These are phyloP conservation scores for Rhizopogon sp. DNA, from an alignment of 768 basidiomycete genomes.

Conservation along the genomic window DNA sequence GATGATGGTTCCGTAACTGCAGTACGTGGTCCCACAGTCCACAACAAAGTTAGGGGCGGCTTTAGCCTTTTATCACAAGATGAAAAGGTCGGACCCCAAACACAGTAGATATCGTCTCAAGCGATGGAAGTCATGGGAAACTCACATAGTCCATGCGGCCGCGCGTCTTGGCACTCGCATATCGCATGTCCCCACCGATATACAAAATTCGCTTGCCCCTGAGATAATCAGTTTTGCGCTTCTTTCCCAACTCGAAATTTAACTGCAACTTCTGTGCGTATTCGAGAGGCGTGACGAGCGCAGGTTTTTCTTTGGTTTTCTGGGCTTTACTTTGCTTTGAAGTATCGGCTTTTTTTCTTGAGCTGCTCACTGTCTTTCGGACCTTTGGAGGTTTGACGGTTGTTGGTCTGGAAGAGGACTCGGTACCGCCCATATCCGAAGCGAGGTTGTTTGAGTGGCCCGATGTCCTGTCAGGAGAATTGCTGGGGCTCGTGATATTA, in stretches of 20 bases:
- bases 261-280: conserved; percentile 47
- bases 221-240: conserved; percentile 32
- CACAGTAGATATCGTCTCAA: background rate
- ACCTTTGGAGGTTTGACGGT: conserved; percentile 1
- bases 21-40: background rate
- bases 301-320: conserved; percentile 36
- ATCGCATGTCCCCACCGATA: conserved; percentile 51
- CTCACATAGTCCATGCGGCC: conserved; percentile 59
- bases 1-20: background rate
- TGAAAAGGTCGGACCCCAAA: background rate
- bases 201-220: conserved; percentile 55
- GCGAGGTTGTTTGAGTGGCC: background rate
- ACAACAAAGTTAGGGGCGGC: background rate
- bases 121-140: conserved; percentile 6
- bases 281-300: conserved; percentile 43
- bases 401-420: background rate
- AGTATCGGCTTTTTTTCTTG: conserved; percentile 6
- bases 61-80: background rate
- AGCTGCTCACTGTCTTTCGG: conserved; percentile 20
- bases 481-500: conserved; percentile 17
- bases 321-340: conserved; percentile 9
- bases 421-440: background rate
- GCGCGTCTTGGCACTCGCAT: conserved; percentile 46
- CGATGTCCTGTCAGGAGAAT: background rate
- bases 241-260: conserved; percentile 16